Evolutionary conservation across 2,329 filamentous ascomycete species (phyloP), one percentile per base, ranked within the genome.

Genomic region (Sporothrix sp.): DNA sequence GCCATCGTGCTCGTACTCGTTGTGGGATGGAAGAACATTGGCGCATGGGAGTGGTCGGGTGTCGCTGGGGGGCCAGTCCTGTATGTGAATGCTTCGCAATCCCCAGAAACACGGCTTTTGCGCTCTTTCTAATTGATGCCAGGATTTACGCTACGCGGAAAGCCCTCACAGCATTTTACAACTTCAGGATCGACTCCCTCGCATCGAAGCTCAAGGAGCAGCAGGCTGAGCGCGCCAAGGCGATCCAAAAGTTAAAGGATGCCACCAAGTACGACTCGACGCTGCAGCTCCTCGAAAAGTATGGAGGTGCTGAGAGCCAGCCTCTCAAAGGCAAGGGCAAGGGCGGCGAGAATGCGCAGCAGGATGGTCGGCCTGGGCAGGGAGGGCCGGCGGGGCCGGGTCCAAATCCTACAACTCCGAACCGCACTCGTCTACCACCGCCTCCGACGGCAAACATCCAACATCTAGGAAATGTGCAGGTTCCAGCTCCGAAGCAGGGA

Each of bases 191-290:
- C 60, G 78, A 84, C 20, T 79, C 74, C 14, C 75, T 86, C 10
- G 79, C 84, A 58, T 66, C 73, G 35, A 77, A 84, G 36, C 74
- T 97, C 27, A 84, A 91, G 59, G 78, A 78, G 18, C 76, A 90
- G 32, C 81, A 90, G 60, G 79, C 81, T 49, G 86, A 96, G 66
- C 82, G 91, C 49, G 81, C 86, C 53, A 81, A 81, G 59, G 95
- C 90, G 2, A 97, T 98, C 57, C 85, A 95, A 64, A 90, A 90
- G 68, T 79, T 98, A 56, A 98, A 98, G 68, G 82, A 85, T 52
- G 90, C 90, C 23, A 98, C 93, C 30, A 95, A 87, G 66, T 98
- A 96, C 70, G 87, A 97, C 67, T 93, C 90, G 28, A 98, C 93
- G 1, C 81, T 94, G 61, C 82, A 96, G 63, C 69, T 98, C 53